Evolutionary conservation across 345 rosid genomes (phyloP).

Genomic region (Fremontodendron californicum): DNA sequence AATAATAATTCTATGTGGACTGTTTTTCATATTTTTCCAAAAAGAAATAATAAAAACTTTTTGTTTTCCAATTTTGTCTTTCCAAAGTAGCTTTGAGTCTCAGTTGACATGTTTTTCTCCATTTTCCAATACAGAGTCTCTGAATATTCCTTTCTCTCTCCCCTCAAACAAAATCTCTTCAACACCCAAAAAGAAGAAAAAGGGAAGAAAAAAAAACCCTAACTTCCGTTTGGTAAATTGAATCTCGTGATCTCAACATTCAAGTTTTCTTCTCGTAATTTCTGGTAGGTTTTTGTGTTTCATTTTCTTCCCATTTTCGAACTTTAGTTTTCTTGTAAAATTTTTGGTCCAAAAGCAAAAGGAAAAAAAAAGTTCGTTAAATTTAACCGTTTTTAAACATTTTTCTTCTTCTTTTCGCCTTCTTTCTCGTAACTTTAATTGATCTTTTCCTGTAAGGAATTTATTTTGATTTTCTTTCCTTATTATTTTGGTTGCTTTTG

Average conservation of each 20-base stretch:
- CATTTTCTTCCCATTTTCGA: neutral
- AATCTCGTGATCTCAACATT: neutral
- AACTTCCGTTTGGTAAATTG: neutral
- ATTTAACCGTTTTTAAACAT: no score
- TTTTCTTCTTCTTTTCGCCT: no score
- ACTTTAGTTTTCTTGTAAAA: neutral
- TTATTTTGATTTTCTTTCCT: neutral
- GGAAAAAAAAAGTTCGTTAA: neutral
- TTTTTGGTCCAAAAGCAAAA: neutral
- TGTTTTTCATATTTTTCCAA: no score
- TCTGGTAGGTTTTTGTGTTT: conserved; percentile 5
- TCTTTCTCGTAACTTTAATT: neutral
- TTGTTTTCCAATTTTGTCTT: conserved; percentile 5
- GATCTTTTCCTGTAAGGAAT: neutral
- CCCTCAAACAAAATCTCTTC: neutral
- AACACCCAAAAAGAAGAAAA: neutral
- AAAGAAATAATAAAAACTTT: neutral
- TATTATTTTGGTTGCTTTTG: neutral
- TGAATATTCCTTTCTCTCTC: conserved; percentile 33
- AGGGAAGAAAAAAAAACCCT: conserved; percentile 4
- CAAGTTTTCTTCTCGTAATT: neutral
- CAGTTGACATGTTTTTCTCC: no score
- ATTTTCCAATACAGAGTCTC: neutral
- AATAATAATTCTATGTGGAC: no score
- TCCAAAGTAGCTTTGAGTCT: no score